A percentile compares a stretch with the other conserved stretches of the same genome.
These are phyloP conservation scores for Scutellaria barbata DNA, from an alignment of 257 asterid species.

Conservation along the genomic window DNA sequence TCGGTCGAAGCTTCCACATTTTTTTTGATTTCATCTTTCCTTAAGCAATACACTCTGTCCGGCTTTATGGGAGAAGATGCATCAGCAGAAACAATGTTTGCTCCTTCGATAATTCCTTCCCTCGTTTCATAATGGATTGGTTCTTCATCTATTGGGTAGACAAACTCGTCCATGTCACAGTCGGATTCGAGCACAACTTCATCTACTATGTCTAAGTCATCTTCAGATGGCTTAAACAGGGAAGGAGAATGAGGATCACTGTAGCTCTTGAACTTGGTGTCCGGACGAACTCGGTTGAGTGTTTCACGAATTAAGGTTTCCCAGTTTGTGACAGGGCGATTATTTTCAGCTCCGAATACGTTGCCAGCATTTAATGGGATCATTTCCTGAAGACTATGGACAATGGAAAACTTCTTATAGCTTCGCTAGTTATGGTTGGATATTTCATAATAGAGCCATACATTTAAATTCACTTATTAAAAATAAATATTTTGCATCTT, in stretches of 20 bases:
- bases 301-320: constrained; percentile 85
- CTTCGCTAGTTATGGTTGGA: background rate
- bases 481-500: background rate
- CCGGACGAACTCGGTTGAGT: constrained; percentile 65
- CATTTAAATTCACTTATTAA: background rate
- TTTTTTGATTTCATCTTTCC: constrained; percentile 51
- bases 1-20: constrained; percentile 35
- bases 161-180: constrained; percentile 78
- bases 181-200: constrained; percentile 70
- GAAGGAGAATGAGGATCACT: constrained; percentile 93
- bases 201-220: constrained; percentile 63
- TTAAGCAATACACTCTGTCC: constrained; percentile 59
- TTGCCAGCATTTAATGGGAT: constrained; percentile 95
- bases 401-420: constrained; percentile 12
- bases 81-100: constrained; percentile 34
- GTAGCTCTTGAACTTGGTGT: constrained; percentile 69
- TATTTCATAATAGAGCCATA: background rate
- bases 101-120: constrained; percentile 35
- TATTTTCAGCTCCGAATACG: constrained; percentile 92
- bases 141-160: constrained; percentile 72
- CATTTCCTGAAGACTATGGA: constrained; percentile 87
- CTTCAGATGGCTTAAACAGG: constrained; percentile 75
- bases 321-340: constrained; percentile 85
- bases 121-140: constrained; percentile 38
- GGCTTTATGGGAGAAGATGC: constrained; percentile 54